Evolutionary conservation across 768 basidiomycete species (phyloP).

Genomic region (Phlegmacium glaucopus): DNA sequence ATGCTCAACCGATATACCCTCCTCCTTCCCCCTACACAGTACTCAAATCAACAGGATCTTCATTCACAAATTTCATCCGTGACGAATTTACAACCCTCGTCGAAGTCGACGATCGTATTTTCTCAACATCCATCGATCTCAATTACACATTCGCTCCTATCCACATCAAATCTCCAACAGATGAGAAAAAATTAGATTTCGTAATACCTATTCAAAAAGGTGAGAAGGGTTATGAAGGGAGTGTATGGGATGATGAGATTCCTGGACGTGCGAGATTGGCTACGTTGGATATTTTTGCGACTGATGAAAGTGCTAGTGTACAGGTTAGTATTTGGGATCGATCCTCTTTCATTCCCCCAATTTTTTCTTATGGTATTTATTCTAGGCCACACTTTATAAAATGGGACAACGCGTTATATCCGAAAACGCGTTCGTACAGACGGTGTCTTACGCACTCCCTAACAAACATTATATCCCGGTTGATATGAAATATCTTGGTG

Average conservation of each 20-base stretch:
- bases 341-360: not conserved
- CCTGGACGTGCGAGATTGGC: conserved; percentile 52
- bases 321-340: conserved; percentile 50
- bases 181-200: conserved; percentile 53
- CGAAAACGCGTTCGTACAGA: conserved; percentile 56
- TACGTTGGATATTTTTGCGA: conserved; percentile 80
- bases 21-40: conserved; percentile 39
- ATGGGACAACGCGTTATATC: conserved; percentile 74
- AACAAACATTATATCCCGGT: conserved; percentile 96
- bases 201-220: conserved; percentile 32
- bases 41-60: conserved; percentile 85
- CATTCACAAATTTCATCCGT: conserved; percentile 75
- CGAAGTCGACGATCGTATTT: conserved; percentile 84
- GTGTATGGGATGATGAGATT: conserved; percentile 55
- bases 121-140: conserved; percentile 85
- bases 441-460: conserved; percentile 73
- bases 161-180: conserved; percentile 41
- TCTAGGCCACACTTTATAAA: conserved; percentile 88
- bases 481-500: conserved; percentile 68
- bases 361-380: not conserved
- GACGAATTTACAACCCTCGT: conserved; percentile 89
- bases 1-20: not conserved
- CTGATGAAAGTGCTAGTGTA: conserved; percentile 88
- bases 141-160: conserved; percentile 60
- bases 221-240: conserved; percentile 36